phyloP scores from a whole-genome alignment of 208 protist species.

The Trypanosoma avium region DNA sequence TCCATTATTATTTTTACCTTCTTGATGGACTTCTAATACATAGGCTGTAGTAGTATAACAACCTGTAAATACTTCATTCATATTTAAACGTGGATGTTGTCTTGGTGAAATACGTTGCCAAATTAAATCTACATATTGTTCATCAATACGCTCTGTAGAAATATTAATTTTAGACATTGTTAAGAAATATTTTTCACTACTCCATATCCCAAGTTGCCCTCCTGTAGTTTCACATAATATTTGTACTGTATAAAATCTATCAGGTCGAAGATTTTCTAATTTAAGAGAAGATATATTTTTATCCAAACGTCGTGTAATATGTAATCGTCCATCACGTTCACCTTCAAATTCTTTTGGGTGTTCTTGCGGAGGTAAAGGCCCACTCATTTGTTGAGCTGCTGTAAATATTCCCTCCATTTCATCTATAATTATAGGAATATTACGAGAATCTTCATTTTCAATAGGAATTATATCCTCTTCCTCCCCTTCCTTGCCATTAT shows the following conservation, averaged over 20 bases:
- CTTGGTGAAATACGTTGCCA: constrained; percentile 52
- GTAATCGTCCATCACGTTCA: constrained; percentile 26
- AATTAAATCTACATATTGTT: constrained; percentile 63
- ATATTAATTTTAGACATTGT: constrained; percentile 71
- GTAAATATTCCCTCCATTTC: constrained; percentile 32
- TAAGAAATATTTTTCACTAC: constrained; percentile 55
- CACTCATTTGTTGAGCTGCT: background rate
- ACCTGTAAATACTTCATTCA: constrained; percentile 40
- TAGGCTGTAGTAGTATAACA: constrained; percentile 44
- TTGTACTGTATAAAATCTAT: constrained; percentile 79
- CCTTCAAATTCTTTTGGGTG: constrained; percentile 29
- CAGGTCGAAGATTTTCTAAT: constrained; percentile 42
- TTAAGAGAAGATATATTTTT: constrained; percentile 15
- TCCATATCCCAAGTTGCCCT: constrained; percentile 81
- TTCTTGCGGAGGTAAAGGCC: constrained; percentile 18
- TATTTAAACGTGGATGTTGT: constrained; percentile 11
- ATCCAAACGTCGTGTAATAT: constrained; percentile 26
- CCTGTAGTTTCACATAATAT: constrained; percentile 79
- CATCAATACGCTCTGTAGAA: constrained; percentile 47
- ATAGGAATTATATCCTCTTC: constrained; percentile 8
- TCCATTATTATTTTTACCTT: constrained; percentile 30
- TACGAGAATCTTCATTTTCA: background rate
- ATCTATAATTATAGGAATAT: background rate
- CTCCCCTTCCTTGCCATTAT: constrained; percentile 18
- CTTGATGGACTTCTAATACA: constrained; percentile 71